Conservation (phyloP, 2,329 filamentous ascomycete species). For the Cordyceps cicadae region DNA sequence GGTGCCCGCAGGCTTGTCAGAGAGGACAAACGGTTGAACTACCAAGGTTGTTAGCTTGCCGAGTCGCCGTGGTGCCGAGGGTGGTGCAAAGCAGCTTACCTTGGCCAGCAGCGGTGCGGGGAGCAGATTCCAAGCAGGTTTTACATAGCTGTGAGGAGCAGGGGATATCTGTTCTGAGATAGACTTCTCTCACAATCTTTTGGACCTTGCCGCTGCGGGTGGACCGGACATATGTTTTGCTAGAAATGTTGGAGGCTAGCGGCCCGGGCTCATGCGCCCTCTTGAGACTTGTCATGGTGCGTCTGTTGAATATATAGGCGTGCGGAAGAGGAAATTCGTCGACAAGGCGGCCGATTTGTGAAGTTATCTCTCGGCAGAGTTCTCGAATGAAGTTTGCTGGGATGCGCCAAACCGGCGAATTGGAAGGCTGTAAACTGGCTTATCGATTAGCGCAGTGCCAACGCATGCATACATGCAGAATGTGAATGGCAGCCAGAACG, state of each 20-base stretch:
- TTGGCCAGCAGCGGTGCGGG: constrained; percentile 69
- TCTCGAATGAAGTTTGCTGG: constrained; percentile 6
- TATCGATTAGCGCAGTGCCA: constrained; percentile 17
- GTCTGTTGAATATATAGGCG: background rate
- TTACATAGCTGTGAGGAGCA: constrained; percentile 89
- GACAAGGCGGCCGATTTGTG: background rate
- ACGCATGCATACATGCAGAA: constrained; percentile 5
- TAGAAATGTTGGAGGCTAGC: constrained; percentile 68
- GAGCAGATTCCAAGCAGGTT: constrained; percentile 64
- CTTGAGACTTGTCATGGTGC: constrained; percentile 58
- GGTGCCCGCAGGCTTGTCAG: constrained; percentile 77
- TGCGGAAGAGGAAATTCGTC: background rate
- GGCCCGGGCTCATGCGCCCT: constrained; percentile 44
- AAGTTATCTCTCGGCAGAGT: background rate
- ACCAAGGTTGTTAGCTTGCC: background rate
- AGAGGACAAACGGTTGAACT: constrained; percentile 81
- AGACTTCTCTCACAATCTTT: constrained; percentile 95
- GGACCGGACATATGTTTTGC: constrained; percentile 91
- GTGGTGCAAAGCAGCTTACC: constrained; percentile 38
- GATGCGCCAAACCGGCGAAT: constrained; percentile 16
- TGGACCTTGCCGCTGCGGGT: constrained; percentile 95
- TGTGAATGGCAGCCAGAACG: background rate
- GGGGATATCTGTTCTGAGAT: constrained; percentile 91
- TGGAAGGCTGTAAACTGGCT: constrained; percentile 22
- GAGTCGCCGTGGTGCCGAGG: constrained; percentile 10